Conservation (phyloP, 179 eudicot genomes). For the Spergularia azorica region DNA sequence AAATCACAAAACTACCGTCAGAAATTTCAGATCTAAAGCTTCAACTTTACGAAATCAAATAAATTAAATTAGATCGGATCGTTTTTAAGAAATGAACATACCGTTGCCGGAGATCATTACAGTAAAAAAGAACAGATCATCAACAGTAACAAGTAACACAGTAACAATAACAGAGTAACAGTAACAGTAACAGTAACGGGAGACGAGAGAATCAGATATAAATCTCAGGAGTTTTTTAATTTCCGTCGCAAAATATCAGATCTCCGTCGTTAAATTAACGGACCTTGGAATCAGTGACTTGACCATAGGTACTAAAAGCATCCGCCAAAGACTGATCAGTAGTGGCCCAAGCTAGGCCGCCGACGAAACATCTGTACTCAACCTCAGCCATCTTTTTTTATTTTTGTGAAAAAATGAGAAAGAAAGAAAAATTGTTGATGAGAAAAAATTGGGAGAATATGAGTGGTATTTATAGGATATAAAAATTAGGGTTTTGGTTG, state of each 20-base stretch:
- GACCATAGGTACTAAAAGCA: conserved; percentile 71
- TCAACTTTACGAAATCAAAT: too few relatives aligned
- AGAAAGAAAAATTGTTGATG: not conserved
- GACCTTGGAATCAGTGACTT: conserved; percentile 93
- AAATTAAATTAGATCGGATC: conserved; percentile 38
- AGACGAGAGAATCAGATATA: conserved; percentile 18
- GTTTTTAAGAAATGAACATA: conserved; percentile 64
- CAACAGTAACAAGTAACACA: conserved; percentile 19
- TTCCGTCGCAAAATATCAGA: conserved; percentile 29
- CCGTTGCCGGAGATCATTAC: conserved; percentile 52
- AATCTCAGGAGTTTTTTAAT: conserved; percentile 25
- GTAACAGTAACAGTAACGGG: conserved; percentile 11
- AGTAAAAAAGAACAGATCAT: conserved; percentile 35
- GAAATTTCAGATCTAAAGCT: not conserved
- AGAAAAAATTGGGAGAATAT: not conserved
- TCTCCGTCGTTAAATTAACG: conserved; percentile 35
- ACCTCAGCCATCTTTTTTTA: conserved; percentile 39
- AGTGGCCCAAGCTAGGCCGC: conserved; percentile 97
- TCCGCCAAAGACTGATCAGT: conserved; percentile 48
- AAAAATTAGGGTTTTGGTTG: conserved; percentile 13
- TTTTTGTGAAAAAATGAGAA: not conserved
- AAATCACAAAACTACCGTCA: conserved; percentile 23
- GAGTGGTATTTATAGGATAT: conserved; percentile 21
- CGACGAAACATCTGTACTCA: conserved; percentile 89
- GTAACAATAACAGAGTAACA: conserved; percentile 37